Evolutionary conservation across 495 filamentous ascomycete genomes (phyloP).

Genomic region (Corynascus novoguineensis): DNA sequence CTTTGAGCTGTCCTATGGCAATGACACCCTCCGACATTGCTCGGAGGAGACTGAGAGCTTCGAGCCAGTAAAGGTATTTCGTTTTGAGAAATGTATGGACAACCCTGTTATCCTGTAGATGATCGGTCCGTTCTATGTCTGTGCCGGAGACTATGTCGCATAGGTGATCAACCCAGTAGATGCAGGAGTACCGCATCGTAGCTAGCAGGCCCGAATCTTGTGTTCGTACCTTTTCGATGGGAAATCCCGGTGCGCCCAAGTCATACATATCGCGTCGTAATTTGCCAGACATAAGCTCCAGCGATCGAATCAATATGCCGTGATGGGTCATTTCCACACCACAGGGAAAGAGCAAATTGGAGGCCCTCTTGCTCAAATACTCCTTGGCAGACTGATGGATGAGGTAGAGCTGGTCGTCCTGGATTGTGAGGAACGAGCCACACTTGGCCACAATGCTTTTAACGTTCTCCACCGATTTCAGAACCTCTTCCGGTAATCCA

Average conservation of each 20-base stretch:
- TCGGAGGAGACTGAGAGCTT: neutral
- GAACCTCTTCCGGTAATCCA: neutral
- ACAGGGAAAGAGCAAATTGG: neutral
- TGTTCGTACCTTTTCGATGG: neutral
- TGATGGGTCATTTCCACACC: neutral
- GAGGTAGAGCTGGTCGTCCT: neutral
- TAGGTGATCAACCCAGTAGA: constrained; percentile 2
- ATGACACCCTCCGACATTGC: neutral
- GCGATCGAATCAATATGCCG: constrained; percentile 1
- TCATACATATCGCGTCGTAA: constrained; percentile 7
- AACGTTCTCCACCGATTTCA: neutral
- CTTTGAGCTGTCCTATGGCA: neutral
- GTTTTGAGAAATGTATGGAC: neutral
- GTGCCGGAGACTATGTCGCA: neutral
- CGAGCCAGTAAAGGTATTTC: too few species aligned
- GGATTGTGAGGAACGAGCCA: constrained; percentile 26
- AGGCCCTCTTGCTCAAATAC: constrained; percentile 20
- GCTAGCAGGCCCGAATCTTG: constrained; percentile 3
- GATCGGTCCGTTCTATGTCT: neutral
- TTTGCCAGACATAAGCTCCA: neutral
- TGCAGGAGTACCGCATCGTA: constrained; percentile 7
- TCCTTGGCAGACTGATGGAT: constrained; percentile 25
- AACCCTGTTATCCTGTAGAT: neutral
- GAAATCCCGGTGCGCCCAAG: constrained; percentile 5
- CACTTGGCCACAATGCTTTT: constrained; percentile 17